Evolutionary conservation across 305 asterid species (phyloP), one percentile per base, ranked within the genome.

Genomic region (Solanum aculeatissimum): DNA sequence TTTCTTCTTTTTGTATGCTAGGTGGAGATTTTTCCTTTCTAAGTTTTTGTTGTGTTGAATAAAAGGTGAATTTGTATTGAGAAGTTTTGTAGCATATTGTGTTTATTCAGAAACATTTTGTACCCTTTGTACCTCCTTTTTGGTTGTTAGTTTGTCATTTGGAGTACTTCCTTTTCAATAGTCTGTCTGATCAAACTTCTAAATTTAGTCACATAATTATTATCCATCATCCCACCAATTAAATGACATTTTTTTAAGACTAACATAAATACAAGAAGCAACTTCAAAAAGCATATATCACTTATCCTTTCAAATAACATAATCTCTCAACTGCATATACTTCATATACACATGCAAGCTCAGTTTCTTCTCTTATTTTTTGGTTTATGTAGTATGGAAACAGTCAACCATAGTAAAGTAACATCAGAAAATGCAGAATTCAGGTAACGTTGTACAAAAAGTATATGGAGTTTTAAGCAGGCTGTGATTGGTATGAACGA

Each of bases 401-500:
- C 68, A 78, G 54, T 78, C 68, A 32, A 6, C 66, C 29, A 32
- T 43, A 78, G 11, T 29, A n/a, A 53, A 53, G 32, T 32, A 51
- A 51, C 18, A 35, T 78, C 35, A 79, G 51, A 12, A 32, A 79
- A 54, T n/a, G 14, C 32, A 35, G 16, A 51, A 5, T 77, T 18
- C 47, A 77, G 65, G 65, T 18, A 18, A 32, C 38, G 2, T 49
- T 5, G 2, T 42, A 9, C 47, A 74, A 32, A 40, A 43, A 55
- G 88, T 88, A 92, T 79, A 89, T 85, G 3, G 38, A 54, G 87
- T 88, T 81, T 55, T 85, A 92, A 18, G 91, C 66, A 83, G 87
- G 86, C 3, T 85, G 89, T 15, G 96, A 87, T 79, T 91, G 93
- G 95, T 94, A 96, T 0, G 96, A 88, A 77, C 98, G 97, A 47